Evolutionary conservation across 345 rosid genomes (phyloP).

Genomic region (Limnanthes douglasii): DNA sequence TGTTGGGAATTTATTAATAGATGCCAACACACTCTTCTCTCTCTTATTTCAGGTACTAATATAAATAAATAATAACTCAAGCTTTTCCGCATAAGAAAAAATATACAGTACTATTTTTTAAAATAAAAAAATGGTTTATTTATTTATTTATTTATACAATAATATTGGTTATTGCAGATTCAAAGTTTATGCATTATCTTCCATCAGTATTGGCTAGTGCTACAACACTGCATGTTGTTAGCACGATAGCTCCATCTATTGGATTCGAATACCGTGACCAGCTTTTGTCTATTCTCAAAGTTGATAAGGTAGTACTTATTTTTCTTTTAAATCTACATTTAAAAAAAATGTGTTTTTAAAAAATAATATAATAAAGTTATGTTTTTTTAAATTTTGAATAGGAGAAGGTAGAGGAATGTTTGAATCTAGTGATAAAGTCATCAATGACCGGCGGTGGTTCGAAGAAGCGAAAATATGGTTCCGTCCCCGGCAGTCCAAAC

Average conservation of each 20-base stretch:
- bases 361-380: not conserved
- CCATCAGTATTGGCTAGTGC: slow-evolving; percentile 54
- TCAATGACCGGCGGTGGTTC: slow-evolving; percentile 9
- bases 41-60: slow-evolving; percentile 27
- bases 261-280: slow-evolving; percentile 22
- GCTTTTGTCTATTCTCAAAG: slow-evolving; percentile 27
- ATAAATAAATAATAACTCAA: not conserved
- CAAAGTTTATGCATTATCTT: slow-evolving; percentile 23
- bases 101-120: not conserved
- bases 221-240: slow-evolving; percentile 36
- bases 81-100: not conserved
- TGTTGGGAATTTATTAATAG: slow-evolving; percentile 40
- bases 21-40: slow-evolving; percentile 29
- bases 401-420: slow-evolving; percentile 38
- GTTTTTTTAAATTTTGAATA: slow-evolving; percentile 11
- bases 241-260: slow-evolving; percentile 20
- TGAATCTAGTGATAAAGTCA: slow-evolving; percentile 22
- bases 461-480: slow-evolving; percentile 33
- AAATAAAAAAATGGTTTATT: no score
- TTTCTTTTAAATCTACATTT: slow-evolving; percentile 1
- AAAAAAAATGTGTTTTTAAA: not conserved
- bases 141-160: no score
- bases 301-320: slow-evolving; percentile 24
- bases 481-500: slow-evolving; percentile 47
- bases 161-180: slow-evolving; percentile 25